A percentile compares a stretch with the other conserved stretches of the same genome.
These are phyloP conservation scores for Colletotrichum eleusines DNA, from an alignment of 2,329 filamentous ascomycete genomes.

Conservation along the genomic window DNA sequence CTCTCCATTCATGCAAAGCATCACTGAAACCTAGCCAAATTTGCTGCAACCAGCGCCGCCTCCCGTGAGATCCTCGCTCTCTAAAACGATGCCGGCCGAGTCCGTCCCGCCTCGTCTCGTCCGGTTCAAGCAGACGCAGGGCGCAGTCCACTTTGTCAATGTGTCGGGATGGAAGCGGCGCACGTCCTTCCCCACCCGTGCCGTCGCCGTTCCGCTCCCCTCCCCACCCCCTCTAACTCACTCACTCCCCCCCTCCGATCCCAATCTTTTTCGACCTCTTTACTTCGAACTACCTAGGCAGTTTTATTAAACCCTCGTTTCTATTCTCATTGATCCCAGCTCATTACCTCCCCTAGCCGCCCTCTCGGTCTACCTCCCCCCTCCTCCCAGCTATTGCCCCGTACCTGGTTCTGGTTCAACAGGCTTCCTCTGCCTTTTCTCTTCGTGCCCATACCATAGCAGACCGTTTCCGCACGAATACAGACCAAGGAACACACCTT, in stretches of 20 bases:
- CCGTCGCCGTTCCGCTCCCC: slow-evolving; percentile 1
- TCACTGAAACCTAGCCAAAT: slow-evolving; percentile 24
- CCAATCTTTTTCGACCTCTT: slow-evolving; percentile 18
- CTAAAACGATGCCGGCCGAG: not conserved
- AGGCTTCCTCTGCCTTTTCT: not conserved
- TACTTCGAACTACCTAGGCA: slow-evolving; percentile 22
- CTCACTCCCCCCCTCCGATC: slow-evolving; percentile 36
- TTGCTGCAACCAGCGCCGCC: slow-evolving; percentile 32
- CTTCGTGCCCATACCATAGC: not conserved
- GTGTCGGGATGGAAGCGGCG: slow-evolving; percentile 31
- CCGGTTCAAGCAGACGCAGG: slow-evolving; percentile 22
- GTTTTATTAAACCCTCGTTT: slow-evolving; percentile 10
- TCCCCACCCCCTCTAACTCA: not conserved
- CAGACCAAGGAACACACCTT: not conserved
- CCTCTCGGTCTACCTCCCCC: not conserved
- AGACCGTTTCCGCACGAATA: not conserved
- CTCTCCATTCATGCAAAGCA: slow-evolving; percentile 28
- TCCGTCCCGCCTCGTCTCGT: slow-evolving; percentile 20
- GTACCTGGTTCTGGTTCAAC: not conserved
- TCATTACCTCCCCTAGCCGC: not conserved
- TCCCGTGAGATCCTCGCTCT: slow-evolving; percentile 3
- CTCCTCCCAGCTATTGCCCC: not conserved
- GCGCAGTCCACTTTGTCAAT: not conserved
- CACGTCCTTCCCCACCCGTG: slow-evolving; percentile 30
- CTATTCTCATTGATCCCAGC: slow-evolving; percentile 37